phyloP scores from a whole-genome alignment of 129 eudicot species.

The Centaurea solstitialis region DNA sequence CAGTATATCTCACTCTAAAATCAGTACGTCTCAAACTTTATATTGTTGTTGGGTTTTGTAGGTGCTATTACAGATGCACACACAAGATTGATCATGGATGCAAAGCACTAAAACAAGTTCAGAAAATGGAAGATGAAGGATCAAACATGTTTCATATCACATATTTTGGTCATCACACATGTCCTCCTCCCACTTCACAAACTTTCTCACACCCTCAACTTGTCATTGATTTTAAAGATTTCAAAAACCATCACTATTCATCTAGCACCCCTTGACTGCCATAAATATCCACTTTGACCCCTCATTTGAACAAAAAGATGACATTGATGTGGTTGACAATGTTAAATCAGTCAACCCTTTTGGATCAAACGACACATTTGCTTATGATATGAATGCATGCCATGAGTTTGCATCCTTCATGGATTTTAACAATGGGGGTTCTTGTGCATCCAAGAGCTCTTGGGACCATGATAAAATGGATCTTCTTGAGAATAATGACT shows the following conservation, averaged over 20 bases:
- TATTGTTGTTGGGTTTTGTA: conserved; percentile 13
- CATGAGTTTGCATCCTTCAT: neutral
- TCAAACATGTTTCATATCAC: conserved; percentile 47
- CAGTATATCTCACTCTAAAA: neutral
- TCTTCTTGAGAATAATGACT: neutral
- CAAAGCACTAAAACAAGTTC: conserved; percentile 65
- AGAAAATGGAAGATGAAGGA: conserved; percentile 37
- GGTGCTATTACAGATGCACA: conserved; percentile 77
- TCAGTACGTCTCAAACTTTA: neutral
- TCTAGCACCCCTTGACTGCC: conserved; percentile 16
- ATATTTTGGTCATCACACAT: conserved; percentile 59
- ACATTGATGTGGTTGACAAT: neutral
- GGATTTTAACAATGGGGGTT: neutral
- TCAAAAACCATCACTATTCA: conserved; percentile 6
- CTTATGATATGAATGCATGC: neutral
- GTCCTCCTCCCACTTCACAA: conserved; percentile 22
- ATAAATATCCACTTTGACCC: conserved; percentile 10
- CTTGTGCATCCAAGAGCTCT: neutral
- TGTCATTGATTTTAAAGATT: conserved; percentile 28
- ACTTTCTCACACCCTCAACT: conserved; percentile 1
- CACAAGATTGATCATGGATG: conserved; percentile 62
- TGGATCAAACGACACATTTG: neutral
- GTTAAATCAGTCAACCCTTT: neutral
- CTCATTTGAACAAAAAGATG: conserved; percentile 21
- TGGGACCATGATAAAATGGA: neutral